Conservation (phyloP, 768 basidiomycete genomes). For the Lepiota venenata region DNA sequence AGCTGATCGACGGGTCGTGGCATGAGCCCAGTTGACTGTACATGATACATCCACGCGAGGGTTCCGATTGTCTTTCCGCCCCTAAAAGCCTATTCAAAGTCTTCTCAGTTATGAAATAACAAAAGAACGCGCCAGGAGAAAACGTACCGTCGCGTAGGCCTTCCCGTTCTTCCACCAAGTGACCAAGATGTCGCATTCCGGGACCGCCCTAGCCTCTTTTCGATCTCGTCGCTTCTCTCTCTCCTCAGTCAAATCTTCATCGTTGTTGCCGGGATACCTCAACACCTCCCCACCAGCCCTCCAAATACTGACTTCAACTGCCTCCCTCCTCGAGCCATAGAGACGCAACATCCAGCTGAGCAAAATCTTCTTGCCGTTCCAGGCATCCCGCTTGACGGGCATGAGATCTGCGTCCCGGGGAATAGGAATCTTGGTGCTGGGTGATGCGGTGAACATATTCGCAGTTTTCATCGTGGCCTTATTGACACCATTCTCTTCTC, state of each 20-base stretch:
- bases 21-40: slow-evolving; percentile 59
- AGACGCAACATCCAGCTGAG: slow-evolving; percentile 60
- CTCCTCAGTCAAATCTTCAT: slow-evolving; percentile 16
- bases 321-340: slow-evolving; percentile 40
- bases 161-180: slow-evolving; percentile 65
- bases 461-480: slow-evolving; percentile 23
- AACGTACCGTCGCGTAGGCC: slow-evolving; percentile 66
- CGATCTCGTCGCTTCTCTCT: slow-evolving; percentile 19
- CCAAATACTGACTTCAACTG: slow-evolving; percentile 56
- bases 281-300: slow-evolving; percentile 46
- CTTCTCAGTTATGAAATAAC: too few relatives aligned
- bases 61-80: slow-evolving; percentile 66
- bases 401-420: not conserved
- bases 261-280: slow-evolving; percentile 24
- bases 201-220: slow-evolving; percentile 38
- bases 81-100: slow-evolving; percentile 50
- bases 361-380: slow-evolving; percentile 57
- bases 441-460: slow-evolving; percentile 23
- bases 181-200: slow-evolving; percentile 69
- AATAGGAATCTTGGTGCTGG: slow-evolving; percentile 5
- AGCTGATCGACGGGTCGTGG: slow-evolving; percentile 70
- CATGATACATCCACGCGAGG: slow-evolving; percentile 80
- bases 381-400: slow-evolving; percentile 33
- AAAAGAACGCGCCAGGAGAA: not conserved
- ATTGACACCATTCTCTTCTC: slow-evolving; percentile 20